Conservation (phyloP, 306 rosid species). For the Prinsepia uniflora region DNA sequence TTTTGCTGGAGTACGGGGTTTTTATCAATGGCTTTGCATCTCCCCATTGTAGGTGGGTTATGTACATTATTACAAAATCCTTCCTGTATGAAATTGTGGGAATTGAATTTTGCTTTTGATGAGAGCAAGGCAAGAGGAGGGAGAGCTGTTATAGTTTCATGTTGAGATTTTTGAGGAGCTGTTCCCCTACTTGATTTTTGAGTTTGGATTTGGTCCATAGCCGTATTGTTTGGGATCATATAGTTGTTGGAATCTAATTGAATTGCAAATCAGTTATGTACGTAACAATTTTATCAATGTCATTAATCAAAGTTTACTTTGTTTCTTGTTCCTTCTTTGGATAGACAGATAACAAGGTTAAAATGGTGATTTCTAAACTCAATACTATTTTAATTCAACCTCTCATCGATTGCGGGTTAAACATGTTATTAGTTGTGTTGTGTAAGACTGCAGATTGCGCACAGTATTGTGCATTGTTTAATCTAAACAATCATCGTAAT, state of each 20-base stretch:
- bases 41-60: conserved; percentile 37
- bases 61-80: conserved; percentile 67
- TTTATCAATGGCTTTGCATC: conserved; percentile 42
- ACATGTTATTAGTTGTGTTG: no score
- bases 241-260: conserved; percentile 30
- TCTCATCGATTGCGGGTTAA: no score
- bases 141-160: conserved; percentile 34
- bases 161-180: conserved; percentile 46
- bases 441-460: no score
- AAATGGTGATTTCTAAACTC: no score
- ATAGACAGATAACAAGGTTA: no score
- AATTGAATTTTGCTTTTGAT: conserved; percentile 58
- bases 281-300: conserved; percentile 36
- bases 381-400: no score
- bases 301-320: conserved; percentile 1
- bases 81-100: conserved; percentile 50
- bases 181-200: conserved; percentile 21
- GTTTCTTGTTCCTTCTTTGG: not conserved
- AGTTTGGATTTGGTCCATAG: conserved; percentile 32
- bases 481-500: not conserved
- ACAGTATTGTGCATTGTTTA: no score
- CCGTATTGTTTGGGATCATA: conserved; percentile 36
- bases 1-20: conserved; percentile 33
- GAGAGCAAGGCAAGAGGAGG: conserved; percentile 21
- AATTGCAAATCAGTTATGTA: conserved; percentile 22